A percentile compares a stretch with the other conserved stretches of the same genome.
Evolutionary conservation across 441 rosid species (phyloP).

Genomic region (Croton laevigatus): DNA sequence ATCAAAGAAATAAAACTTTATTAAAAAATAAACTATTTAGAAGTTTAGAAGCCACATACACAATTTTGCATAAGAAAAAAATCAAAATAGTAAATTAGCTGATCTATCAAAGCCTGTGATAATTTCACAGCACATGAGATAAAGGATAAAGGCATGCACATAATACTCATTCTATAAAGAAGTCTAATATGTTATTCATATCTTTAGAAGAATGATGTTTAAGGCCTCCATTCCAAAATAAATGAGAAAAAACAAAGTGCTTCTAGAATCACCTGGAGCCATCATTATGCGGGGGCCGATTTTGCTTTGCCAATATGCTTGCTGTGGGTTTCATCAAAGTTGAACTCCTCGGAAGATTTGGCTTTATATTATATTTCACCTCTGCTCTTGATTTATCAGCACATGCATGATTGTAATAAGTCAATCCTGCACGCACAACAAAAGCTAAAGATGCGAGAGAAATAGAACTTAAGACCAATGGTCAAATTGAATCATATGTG

Average conservation of each 20-base stretch:
- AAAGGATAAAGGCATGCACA: not conserved
- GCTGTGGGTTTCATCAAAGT: slow-evolving; percentile 96
- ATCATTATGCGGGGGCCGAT: slow-evolving; percentile 31
- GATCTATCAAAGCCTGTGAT: not conserved
- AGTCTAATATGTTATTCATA: not conserved
- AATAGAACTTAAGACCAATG: not conserved
- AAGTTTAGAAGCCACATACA: not conserved
- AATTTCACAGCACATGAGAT: not conserved
- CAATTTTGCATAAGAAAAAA: not conserved
- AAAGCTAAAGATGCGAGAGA: not conserved
- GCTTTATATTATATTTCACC: slow-evolving; percentile 34
- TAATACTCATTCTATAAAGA: not conserved
- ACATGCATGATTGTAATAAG: slow-evolving; percentile 32
- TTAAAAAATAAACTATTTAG: no score
- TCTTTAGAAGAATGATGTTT: no score
- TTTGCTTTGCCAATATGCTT: slow-evolving; percentile 89
- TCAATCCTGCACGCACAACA: slow-evolving; percentile 37
- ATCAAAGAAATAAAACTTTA: no score
- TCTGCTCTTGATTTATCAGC: slow-evolving; percentile 39
- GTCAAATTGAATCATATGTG: not conserved
- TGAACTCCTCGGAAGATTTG: slow-evolving; percentile 58
- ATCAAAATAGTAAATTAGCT: not conserved
- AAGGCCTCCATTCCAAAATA: not conserved
- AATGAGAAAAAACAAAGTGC: not conserved
- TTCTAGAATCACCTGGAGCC: slow-evolving; percentile 51